Evolutionary conservation across 495 filamentous ascomycete genomes (phyloP).

Genomic region (Annulohypoxylon maeteangense): DNA sequence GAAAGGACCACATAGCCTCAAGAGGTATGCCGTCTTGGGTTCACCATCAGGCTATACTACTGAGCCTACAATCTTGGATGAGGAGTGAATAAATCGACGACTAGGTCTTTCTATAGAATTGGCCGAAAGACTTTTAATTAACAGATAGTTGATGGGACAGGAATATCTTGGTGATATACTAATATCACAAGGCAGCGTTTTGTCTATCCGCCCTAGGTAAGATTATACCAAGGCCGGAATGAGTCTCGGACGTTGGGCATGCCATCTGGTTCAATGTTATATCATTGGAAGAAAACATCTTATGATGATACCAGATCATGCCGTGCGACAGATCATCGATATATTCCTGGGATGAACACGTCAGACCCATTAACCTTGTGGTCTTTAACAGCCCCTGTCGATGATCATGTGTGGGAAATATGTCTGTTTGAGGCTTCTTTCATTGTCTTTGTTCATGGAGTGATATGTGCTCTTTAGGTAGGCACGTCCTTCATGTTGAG

Average conservation of each 20-base stretch:
- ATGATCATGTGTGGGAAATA: not conserved
- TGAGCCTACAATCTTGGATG: not conserved
- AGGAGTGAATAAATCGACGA: not conserved
- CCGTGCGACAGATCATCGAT: constrained; percentile 11
- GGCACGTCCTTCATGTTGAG: not conserved
- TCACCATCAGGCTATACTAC: not conserved
- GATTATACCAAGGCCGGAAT: not conserved
- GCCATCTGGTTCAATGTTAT: not conserved
- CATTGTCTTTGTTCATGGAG: constrained; percentile 2
- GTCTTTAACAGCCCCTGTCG: not conserved
- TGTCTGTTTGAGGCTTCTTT: not conserved
- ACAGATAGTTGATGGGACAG: not conserved
- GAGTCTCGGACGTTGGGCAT: not conserved
- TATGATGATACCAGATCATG: constrained; percentile 2
- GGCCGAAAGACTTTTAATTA: not conserved
- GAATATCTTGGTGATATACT: not conserved
- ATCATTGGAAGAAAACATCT: not conserved
- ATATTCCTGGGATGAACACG: not conserved
- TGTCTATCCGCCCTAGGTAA: not conserved
- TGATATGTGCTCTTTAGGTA: not conserved
- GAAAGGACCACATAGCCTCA: too few relatives aligned
- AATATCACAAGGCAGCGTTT: not conserved
- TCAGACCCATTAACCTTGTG: not conserved
- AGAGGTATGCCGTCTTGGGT: not conserved
- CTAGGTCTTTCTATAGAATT: not conserved